These are phyloP conservation scores for Paragyromitra xinjiangensis DNA, from an alignment of 495 filamentous ascomycete species.

Conservation along the genomic window DNA sequence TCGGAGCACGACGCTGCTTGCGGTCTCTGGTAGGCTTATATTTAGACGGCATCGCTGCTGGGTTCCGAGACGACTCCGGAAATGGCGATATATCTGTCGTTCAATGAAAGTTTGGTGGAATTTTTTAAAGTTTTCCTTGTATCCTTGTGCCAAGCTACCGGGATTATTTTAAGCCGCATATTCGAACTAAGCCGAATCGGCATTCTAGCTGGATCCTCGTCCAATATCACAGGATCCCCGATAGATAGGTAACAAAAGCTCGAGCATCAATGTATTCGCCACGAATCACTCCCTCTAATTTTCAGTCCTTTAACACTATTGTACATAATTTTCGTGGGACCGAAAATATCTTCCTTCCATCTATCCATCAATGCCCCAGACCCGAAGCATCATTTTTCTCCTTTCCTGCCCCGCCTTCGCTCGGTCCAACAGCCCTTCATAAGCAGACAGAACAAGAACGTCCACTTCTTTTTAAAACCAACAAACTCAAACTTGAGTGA, in stretches of 20 bases:
- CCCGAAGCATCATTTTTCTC: slow-evolving; percentile 13
- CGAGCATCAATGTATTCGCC: slow-evolving; percentile 16
- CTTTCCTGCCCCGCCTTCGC: slow-evolving; percentile 8
- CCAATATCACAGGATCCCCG: neutral
- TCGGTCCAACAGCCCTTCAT: neutral
- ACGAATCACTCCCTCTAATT: slow-evolving; percentile 27
- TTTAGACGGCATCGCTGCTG: slow-evolving; percentile 51
- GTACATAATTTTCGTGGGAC: slow-evolving; percentile 26
- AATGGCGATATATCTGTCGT: neutral
- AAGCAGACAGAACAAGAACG: slow-evolving; percentile 12
- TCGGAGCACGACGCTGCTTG: slow-evolving; percentile 51
- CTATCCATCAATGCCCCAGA: slow-evolving; percentile 21
- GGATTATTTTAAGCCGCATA: slow-evolving; percentile 40
- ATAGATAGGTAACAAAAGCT: slow-evolving; percentile 2
- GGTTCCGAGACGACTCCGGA: neutral
- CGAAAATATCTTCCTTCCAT: slow-evolving; percentile 6
- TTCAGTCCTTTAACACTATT: slow-evolving; percentile 30
- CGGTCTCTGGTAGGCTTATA: slow-evolving; percentile 57
- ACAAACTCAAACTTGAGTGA: slow-evolving; percentile 22
- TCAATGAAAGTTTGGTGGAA: neutral
- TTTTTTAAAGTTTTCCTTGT: slow-evolving; percentile 29
- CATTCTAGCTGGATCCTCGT: slow-evolving; percentile 19
- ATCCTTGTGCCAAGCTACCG: slow-evolving; percentile 27
- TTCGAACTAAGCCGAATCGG: neutral
- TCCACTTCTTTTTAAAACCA: slow-evolving; percentile 7